Evolutionary conservation across 148 eudicot genomes (phyloP), one percentile per base, ranked within the genome.

Genomic region (Linanthus parryae): DNA sequence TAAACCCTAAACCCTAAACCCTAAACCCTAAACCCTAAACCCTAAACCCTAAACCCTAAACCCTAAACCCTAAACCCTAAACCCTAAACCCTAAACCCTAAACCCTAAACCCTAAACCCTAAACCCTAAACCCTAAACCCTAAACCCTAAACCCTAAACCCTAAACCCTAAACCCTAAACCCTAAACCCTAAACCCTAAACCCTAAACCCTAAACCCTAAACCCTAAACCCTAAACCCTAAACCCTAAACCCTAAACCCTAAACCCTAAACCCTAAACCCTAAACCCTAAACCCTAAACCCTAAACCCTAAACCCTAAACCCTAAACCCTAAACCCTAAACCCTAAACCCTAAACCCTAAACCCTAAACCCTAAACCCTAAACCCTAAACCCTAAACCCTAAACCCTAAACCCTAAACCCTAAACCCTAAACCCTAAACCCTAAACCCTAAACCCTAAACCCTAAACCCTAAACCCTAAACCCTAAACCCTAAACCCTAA

Each of bases 331-430:
- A 36, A 36, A 3, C 40, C 40, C 11, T 3, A n/a, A 36, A 36
- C 5, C 40, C 40, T 11, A 4, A 36, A 36, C 5, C 40, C 40
- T 36, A 36, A 36, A 36, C 40, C 40, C 40, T 36, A 36, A 36
- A 36, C 40, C 40, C 40, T 36, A 36, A 36, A 36, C 40, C 40
- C 40, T 36, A 36, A 36, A 36, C 40, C 40, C 40, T 36, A 36
- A 36, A 36, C 40, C 40, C 40, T 36, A 36, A 36, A 36, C 40
- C 40, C 40, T 36, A 36, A 36, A 36, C 40, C 40, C 40, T 36
- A 36, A 36, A 36, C n/a, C 40, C 40, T 15, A 9, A 36, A 36
- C 10, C 40, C 40, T 15, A 9, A 36, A 36, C 10, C 40, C 40
- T 15, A 9, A 36, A 36, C 10, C 40, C 40, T 15, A 9, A 36